Conservation (phyloP, 2,329 filamentous ascomycete genomes). For the Sarocladiaceae sp. region DNA sequence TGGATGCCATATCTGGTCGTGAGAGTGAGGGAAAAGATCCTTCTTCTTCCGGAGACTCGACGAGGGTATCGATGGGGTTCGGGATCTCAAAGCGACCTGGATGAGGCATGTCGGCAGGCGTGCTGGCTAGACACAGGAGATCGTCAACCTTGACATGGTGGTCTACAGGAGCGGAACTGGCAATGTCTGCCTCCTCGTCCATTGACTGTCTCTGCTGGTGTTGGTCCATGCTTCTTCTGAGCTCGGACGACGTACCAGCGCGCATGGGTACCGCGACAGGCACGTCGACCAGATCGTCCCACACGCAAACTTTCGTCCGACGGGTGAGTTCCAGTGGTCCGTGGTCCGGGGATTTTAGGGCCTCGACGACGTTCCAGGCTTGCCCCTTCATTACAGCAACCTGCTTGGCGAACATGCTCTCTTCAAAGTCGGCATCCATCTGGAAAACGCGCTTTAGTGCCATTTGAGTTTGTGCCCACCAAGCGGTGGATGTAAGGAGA, state of each 20-base stretch:
- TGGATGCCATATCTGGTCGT: conserved; percentile 11
- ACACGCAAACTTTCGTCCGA: conserved; percentile 86
- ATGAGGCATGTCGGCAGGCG: conserved; percentile 62
- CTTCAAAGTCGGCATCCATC: conserved; percentile 91
- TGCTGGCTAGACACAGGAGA: conserved; percentile 60
- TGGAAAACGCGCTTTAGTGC: conserved; percentile 83
- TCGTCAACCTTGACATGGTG: conserved; percentile 44
- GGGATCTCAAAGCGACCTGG: conserved; percentile 68
- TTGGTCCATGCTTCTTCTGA: conserved; percentile 56
- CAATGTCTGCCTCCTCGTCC: conserved; percentile 81
- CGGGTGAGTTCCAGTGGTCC: conserved; percentile 90
- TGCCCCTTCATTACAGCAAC: conserved; percentile 99
- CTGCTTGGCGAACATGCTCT: conserved; percentile 97
- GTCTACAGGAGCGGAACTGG: conserved; percentile 26
- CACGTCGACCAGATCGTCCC: conserved; percentile 96
- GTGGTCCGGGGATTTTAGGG: conserved; percentile 85
- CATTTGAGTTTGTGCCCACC: conserved; percentile 93
- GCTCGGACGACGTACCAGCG: conserved; percentile 69
- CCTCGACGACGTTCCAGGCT: conserved; percentile 98
- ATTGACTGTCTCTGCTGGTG: conserved; percentile 30
- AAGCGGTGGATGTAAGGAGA: conserved; percentile 84
- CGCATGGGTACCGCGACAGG: conserved; percentile 90
- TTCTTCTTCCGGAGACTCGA: conserved; percentile 31
- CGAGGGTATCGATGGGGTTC: conserved; percentile 34
- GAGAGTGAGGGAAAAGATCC: conserved; percentile 5